Evolutionary conservation across 306 rosid genomes (phyloP).

Genomic region (Dryas octopetala): DNA sequence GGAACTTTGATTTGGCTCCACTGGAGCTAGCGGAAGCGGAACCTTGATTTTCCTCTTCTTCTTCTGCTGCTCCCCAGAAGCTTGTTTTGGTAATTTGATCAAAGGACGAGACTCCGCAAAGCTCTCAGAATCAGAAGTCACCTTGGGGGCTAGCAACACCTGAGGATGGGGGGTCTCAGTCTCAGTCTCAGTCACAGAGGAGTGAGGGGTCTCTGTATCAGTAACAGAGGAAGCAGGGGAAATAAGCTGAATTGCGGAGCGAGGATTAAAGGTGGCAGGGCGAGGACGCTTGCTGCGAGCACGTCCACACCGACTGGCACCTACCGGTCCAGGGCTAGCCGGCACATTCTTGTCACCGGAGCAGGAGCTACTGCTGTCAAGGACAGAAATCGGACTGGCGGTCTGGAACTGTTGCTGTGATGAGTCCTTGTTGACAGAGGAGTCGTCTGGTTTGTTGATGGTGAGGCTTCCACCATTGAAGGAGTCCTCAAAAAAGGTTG

Average conservation of each 20-base stretch:
- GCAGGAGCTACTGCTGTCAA: slow-evolving; percentile 90
- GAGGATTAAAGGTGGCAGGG: slow-evolving; percentile 77
- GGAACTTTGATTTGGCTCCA: slow-evolving; percentile 43
- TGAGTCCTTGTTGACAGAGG: slow-evolving; percentile 44
- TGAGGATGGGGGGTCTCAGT: slow-evolving; percentile 31
- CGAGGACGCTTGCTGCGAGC: slow-evolving; percentile 98
- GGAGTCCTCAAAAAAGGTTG: slow-evolving; percentile 86
- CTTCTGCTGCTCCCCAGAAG: slow-evolving; percentile 36
- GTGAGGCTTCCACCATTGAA: slow-evolving; percentile 73
- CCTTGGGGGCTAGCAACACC: slow-evolving; percentile 30
- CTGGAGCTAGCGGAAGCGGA: slow-evolving; percentile 40
- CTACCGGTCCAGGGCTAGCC: slow-evolving; percentile 44
- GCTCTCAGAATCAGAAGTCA: slow-evolving; percentile 57
- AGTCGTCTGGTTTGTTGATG: slow-evolving; percentile 53
- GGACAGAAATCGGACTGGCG: slow-evolving; percentile 88
- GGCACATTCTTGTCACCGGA: slow-evolving; percentile 52
- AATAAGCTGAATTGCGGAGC: slow-evolving; percentile 62
- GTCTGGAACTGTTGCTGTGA: slow-evolving; percentile 62
- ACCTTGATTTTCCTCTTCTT: slow-evolving; percentile 49
- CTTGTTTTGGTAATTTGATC: slow-evolving; percentile 28
- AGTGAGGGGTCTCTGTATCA: slow-evolving; percentile 29
- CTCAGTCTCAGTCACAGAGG: slow-evolving; percentile 23
- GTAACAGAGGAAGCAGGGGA: slow-evolving; percentile 83
- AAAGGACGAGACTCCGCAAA: slow-evolving; percentile 67
- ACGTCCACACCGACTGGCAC: slow-evolving; percentile 62